Base-by-base conservation (phyloP, 179 eudicot genomes). In the Amaranthus tricolor region DNA sequence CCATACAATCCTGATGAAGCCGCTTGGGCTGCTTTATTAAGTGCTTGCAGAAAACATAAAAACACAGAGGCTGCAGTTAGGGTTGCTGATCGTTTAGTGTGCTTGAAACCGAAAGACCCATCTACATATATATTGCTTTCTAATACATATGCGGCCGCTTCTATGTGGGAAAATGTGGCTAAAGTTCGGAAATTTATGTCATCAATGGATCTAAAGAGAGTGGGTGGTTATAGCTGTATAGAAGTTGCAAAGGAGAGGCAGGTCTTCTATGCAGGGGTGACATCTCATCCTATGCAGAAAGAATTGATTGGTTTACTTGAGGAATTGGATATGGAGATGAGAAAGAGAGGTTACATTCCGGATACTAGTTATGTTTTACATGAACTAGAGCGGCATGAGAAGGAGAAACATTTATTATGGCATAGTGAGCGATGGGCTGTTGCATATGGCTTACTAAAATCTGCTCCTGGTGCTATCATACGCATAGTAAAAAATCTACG, bases 401-500 rank as follows among this genome's bases (percentile, higher is more conserved):
- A 93, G 85, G 98, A 88, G 84, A 84, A 82, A 7, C 93, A 83
- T 74, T 81, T 91, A 20, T 84, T 87, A 70, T 89, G 91, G 92
- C 97, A 91, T 75, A 89, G 93, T 76, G 97, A 93, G 81, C 82
- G 94, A 68, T 58, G 88, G 82, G 98, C 98, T 52, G 87, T 91
- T 20, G 96, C 96, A 58, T 91, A 88, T 77, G 96, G 96, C n/a
- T 79, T 93, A 86, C 90, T 93, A 21, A 91, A 85, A 74, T 82
- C 90, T 54, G 87, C 83, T 62, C 91, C 90, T 51, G 91, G 98
- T 40, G 70, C 85, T 13, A 61, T 79, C 48, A 80, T 91, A 80
- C 80, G 92, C 40, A 76, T 93, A n/a, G 87, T 91, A 67, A 93
- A 93, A 81, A 93, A 93, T 62, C 83, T 93, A 24, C 87, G 96